A percentile compares a stretch with the other conserved stretches of the same genome.
Conservation (phyloP, 495 filamentous ascomycete genomes). For the Emericellopsis terricola region DNA sequence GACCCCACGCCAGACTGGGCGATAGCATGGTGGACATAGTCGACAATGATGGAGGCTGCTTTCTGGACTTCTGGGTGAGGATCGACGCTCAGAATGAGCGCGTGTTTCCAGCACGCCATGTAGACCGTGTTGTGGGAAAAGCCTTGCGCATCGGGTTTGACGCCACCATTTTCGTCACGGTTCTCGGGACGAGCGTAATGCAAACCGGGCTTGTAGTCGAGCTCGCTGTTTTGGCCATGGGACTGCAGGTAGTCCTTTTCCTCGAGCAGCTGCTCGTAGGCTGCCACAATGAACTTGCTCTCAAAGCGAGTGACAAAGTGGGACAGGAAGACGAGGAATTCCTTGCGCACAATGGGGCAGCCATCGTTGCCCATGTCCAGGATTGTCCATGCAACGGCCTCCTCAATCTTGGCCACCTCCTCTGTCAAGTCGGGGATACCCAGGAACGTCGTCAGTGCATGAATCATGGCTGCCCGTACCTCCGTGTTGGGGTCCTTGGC, state of each 20-base stretch:
- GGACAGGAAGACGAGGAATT: constrained; percentile 85
- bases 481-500: constrained; percentile 86
- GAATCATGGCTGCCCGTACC: constrained; percentile 81
- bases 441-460: constrained; percentile 83
- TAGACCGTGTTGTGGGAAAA: constrained; percentile 78
- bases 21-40: constrained; percentile 62
- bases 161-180: constrained; percentile 28
- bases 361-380: constrained; percentile 81
- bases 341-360: constrained; percentile 80
- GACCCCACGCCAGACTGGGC: constrained; percentile 57
- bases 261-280: constrained; percentile 78
- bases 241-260: constrained; percentile 50
- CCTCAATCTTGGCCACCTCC: constrained; percentile 78
- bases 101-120: constrained; percentile 82
- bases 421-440: constrained; percentile 86
- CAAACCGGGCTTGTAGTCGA: constrained; percentile 35
- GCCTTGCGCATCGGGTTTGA: constrained; percentile 28
- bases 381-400: constrained; percentile 66
- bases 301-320: constrained; percentile 81
- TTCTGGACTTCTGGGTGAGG: constrained; percentile 86
- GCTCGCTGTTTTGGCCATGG: constrained; percentile 30
- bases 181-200: constrained; percentile 32
- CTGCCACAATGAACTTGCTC: constrained; percentile 78
- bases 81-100: constrained; percentile 78
- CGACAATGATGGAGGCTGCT: constrained; percentile 62